phyloP scores from a whole-genome alignment of 176 grass and related monocot species.

The Microstegium vimineum region DNA sequence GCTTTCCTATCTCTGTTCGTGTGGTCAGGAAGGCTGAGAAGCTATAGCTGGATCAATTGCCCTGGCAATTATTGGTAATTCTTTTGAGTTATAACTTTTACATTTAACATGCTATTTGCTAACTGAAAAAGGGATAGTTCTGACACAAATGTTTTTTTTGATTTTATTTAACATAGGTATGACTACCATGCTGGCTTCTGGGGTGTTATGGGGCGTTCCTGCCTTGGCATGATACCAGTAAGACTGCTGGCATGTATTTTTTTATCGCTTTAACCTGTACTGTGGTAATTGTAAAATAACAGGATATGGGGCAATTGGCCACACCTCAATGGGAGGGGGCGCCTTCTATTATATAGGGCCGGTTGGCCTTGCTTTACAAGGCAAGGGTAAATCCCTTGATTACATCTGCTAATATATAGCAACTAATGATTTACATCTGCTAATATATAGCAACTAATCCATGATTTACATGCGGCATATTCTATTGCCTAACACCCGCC shows the following conservation, averaged over 20 bases:
- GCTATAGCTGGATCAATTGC: slow-evolving; percentile 65
- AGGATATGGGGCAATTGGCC: too few species aligned
- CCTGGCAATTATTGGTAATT: slow-evolving; percentile 87
- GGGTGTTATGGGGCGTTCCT: slow-evolving; percentile 69
- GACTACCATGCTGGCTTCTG: slow-evolving; percentile 90
- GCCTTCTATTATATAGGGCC: too few species aligned
- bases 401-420: too few species aligned
- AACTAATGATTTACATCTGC: too few species aligned
- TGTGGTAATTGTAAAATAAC: too few species aligned
- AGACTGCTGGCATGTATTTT: slow-evolving; percentile 33
- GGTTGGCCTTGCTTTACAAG: too few species aligned
- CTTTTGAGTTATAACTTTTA: slow-evolving; percentile 9
- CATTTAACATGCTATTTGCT: slow-evolving; percentile 16
- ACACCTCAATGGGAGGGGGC: too few species aligned
- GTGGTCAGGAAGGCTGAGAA: slow-evolving; percentile 81
- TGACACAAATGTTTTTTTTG: neutral
- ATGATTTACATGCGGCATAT: too few species aligned
- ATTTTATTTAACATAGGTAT: slow-evolving; percentile 58
- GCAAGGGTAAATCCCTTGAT: too few species aligned
- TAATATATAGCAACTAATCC: too few species aligned
- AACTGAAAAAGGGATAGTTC: neutral
- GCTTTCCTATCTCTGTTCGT: slow-evolving; percentile 64
- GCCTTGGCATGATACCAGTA: slow-evolving; percentile 97
- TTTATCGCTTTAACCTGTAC: neutral
- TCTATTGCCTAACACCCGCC: too few species aligned